Evolutionary conservation across 441 rosid species (phyloP), one percentile per base, ranked within the genome.

Genomic region (Gossypium schwendimanii): DNA sequence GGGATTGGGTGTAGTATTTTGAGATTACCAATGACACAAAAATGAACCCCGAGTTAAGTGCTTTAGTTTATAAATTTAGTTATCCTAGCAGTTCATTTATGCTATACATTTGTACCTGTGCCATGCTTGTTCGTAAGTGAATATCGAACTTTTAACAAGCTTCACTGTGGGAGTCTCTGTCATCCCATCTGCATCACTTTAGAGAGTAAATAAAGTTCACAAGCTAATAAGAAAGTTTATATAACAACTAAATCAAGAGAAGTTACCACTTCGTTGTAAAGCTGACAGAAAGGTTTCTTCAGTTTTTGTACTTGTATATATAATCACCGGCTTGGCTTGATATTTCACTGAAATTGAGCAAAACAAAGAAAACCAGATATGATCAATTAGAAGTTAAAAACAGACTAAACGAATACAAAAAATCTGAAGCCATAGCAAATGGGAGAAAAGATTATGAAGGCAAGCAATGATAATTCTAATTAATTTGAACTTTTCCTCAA

Each of bases 81-180:
- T 17, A 58, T 52, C 58, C 60, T 54, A 49, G n/a, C 8, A 20
- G 11, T 31, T 24, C 24, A 24, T 6, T 8, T 10, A 21, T 57
- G 11, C 63, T 50, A 31, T 67, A 63, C 62, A 36, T 75, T 64
- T 58, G 71, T 84, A 94, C 98, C 98, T 91, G 81, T 95, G 98
- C 98, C 99, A 95, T 31, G 99, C 98, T 84, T 95, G 99, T 82
- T 95, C 99, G 70, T 95, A 91, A 87, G 98, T 89, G 86, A 95
- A 95, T 76, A 92, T 81, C 63, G 99, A 88, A 81, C 98, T 91
- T 85, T 92, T 92, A 54, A 95, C 94, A 62, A 89, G 85, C 79
- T 86, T 85, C 79, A 95, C 90, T 28, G 74, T 71, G 45, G 94
- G 85, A 73, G 82, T 85, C 82, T 87, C 92, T 10, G 75, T 72